These are phyloP conservation scores for Agarophyton chilense DNA, from an alignment of 23 red algal genomes.

Conservation along the genomic window DNA sequence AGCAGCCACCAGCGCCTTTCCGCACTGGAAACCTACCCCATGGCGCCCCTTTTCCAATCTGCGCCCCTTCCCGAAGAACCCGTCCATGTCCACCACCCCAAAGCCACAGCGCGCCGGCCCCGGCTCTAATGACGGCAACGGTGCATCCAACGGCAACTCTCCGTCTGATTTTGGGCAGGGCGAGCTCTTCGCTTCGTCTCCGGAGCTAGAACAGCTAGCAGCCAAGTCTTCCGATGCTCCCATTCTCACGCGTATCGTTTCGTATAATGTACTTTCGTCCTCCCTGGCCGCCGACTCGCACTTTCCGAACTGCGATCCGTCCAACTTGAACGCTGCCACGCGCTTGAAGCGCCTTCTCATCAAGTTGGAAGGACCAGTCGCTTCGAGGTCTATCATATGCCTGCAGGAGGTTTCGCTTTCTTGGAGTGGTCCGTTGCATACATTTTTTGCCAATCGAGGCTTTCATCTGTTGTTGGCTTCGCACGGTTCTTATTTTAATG, in stretches of 20 bases:
- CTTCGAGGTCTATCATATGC: conserved; percentile 74
- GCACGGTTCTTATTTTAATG: conserved; percentile 68
- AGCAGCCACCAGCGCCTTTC: background rate
- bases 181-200: conserved; percentile 49
- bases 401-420: conserved; percentile 79
- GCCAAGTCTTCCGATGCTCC: conserved; percentile 60
- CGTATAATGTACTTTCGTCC: conserved; percentile 85
- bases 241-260: conserved; percentile 60
- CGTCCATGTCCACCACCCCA: background rate
- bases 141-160: background rate
- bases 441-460: conserved; percentile 75
- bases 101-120: background rate
- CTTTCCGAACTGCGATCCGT: conserved; percentile 67
- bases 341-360: conserved; percentile 67
- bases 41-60: conserved; percentile 19
- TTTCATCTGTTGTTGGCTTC: conserved; percentile 73
- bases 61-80: background rate
- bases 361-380: conserved; percentile 69
- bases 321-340: conserved; percentile 18
- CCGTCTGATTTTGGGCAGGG: conserved; percentile 9
- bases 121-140: background rate
- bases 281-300: conserved; percentile 53
- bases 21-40: conserved; percentile 7
- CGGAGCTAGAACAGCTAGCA: conserved; percentile 66
- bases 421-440: conserved; percentile 73